Percentiles rank a stretch among this genome's conserved stretches.
Evolutionary conservation across 2,329 filamentous ascomycete genomes (phyloP).

Genomic region (Shiraia sp.): DNA sequence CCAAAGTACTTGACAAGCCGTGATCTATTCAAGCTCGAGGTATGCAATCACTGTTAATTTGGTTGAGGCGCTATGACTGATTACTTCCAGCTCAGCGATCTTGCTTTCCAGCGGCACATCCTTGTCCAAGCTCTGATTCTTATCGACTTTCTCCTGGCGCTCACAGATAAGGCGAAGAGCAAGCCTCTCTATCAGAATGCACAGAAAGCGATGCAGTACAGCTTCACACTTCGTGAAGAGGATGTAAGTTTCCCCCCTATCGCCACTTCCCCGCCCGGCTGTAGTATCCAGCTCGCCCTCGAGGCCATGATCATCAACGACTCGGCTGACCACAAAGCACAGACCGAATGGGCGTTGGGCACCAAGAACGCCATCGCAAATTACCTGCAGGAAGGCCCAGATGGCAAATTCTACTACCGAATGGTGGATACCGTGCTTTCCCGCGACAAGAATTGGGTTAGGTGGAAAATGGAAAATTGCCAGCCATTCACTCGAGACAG

Average conservation of each 20-base stretch:
- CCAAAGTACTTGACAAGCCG: slow-evolving; percentile 98
- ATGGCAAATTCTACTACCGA: slow-evolving; percentile 91
- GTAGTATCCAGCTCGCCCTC: slow-evolving; percentile 17
- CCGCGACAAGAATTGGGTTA: slow-evolving; percentile 97
- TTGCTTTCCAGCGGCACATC: slow-evolving; percentile 91
- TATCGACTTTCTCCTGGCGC: slow-evolving; percentile 91
- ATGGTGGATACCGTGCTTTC: slow-evolving; percentile 97
- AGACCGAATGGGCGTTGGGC: slow-evolving; percentile 81
- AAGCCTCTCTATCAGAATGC: slow-evolving; percentile 71
- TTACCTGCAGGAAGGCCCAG: slow-evolving; percentile 78
- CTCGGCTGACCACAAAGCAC: slow-evolving; percentile 42
- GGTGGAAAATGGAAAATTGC: slow-evolving; percentile 96
- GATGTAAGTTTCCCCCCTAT: slow-evolving; percentile 63
- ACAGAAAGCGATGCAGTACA: slow-evolving; percentile 88
- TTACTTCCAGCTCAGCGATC: slow-evolving; percentile 73
- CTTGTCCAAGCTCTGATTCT: slow-evolving; percentile 94
- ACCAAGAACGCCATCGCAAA: slow-evolving; percentile 79
- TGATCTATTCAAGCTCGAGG: slow-evolving; percentile 94
- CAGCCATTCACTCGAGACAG: slow-evolving; percentile 79
- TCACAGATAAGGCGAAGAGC: slow-evolving; percentile 80
- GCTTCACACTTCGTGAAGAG: slow-evolving; percentile 76
- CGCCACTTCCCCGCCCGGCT: slow-evolving; percentile 18
- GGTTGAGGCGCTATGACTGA: slow-evolving; percentile 31
- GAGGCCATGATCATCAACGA: slow-evolving; percentile 25
- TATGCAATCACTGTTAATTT: slow-evolving; percentile 46